These are phyloP conservation scores for Fistulina hepatica DNA, from an alignment of 1,284 basidiomycete species.

Conservation along the genomic window DNA sequence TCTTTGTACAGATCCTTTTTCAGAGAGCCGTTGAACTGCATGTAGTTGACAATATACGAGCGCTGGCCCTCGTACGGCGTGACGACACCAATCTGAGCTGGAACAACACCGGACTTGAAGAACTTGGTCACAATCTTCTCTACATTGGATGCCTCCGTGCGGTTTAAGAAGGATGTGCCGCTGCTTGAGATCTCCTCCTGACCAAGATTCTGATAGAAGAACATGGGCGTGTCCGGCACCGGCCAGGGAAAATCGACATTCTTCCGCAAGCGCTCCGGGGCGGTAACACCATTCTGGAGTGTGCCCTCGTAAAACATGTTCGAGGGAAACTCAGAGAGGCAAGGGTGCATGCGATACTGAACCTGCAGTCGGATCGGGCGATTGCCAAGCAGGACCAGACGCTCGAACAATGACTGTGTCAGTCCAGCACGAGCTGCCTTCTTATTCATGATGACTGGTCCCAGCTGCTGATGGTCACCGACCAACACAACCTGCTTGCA, in stretches of 20 bases:
- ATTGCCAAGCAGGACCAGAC: constrained; percentile 91
- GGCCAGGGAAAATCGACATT: constrained; percentile 99
- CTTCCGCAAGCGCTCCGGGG: constrained; percentile 92
- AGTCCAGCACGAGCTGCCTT: constrained; percentile 96
- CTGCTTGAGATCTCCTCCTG: constrained; percentile 99
- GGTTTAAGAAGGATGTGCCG: constrained; percentile 97
- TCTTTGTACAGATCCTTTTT: constrained; percentile 99
- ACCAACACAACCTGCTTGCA: constrained; percentile 99
- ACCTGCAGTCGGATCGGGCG: constrained; percentile 97
- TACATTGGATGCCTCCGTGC: constrained; percentile 97
- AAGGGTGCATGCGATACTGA: constrained; percentile 99
- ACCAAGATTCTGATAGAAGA: constrained; percentile 98
- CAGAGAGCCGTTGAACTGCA: constrained; percentile 97
- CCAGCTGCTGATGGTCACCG: constrained; percentile 94
- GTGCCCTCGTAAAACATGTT: constrained; percentile 99
- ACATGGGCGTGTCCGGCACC: constrained; percentile 96
- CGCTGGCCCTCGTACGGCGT: constrained; percentile 99
- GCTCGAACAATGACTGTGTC: constrained; percentile 96
- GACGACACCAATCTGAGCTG: constrained; percentile 94
- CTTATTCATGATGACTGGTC: constrained; percentile 99
- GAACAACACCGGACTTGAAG: constrained; percentile 97
- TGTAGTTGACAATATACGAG: constrained; percentile 98
- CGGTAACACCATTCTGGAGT: constrained; percentile 97
- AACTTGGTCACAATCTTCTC: constrained; percentile 99
- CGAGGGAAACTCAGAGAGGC: constrained; percentile 96